A percentile compares a stretch with the other conserved stretches of the same genome.
These are phyloP conservation scores for Tricholomella constricta DNA, from an alignment of 768 basidiomycete species.

Conservation along the genomic window DNA sequence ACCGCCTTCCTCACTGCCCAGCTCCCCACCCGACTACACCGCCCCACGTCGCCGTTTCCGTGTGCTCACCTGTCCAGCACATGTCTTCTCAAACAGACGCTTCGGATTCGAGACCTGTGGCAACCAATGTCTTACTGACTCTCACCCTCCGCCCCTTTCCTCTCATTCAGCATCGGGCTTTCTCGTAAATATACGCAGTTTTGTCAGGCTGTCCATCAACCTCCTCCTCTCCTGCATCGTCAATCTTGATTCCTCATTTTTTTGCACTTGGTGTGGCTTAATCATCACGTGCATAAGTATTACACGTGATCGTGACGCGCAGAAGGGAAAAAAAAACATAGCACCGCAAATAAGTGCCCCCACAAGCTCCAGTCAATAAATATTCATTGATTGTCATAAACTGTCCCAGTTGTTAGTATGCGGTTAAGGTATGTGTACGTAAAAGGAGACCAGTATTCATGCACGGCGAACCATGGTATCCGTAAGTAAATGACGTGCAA, in stretches of 20 bases:
- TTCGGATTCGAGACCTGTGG: constrained; percentile 10
- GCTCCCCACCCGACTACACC: not conserved
- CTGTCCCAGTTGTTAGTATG: too few relatives aligned
- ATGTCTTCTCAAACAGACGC: constrained; percentile 15
- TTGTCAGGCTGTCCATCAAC: constrained; percentile 12
- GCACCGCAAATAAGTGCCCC: not conserved
- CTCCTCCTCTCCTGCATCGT: constrained; percentile 14
- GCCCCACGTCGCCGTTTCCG: constrained; percentile 9
- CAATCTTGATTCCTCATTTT: constrained; percentile 16
- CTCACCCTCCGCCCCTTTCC: not conserved
- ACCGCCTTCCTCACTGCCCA: not conserved
- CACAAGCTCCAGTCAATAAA: not conserved
- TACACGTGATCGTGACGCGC: constrained; percentile 28
- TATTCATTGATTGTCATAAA: not conserved
- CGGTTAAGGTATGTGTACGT: too few relatives aligned
- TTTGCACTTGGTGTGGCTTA: constrained; percentile 16
- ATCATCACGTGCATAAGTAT: constrained; percentile 22
- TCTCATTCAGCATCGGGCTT: not conserved
- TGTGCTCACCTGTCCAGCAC: constrained; percentile 11
- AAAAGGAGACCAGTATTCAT: too few relatives aligned
- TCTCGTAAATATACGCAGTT: not conserved
- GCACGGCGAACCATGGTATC: too few relatives aligned
- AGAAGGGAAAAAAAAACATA: not conserved
- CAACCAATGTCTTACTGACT: constrained; percentile 6
- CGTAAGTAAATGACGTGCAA: too few relatives aligned